Conservation (phyloP, 345 rosid species). For the Arabis hirsuta region DNA sequence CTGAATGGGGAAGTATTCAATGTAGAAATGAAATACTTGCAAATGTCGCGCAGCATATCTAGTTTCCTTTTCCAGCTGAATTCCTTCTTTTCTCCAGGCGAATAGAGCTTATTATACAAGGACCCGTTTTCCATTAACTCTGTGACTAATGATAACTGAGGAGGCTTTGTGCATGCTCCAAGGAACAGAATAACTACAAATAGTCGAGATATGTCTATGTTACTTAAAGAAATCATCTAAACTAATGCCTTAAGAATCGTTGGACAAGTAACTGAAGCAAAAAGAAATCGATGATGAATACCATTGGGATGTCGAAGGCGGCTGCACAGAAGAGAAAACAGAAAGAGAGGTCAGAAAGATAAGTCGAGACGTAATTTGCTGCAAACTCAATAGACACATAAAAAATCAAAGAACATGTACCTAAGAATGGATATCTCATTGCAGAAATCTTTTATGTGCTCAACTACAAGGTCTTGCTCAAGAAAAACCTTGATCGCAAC, state of each 20-base stretch:
- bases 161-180: constrained; percentile 93
- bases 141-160: constrained; percentile 76
- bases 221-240: background rate
- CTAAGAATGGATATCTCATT: constrained; percentile 87
- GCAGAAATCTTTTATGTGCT: constrained; percentile 82
- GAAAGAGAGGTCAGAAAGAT: constrained; percentile 44
- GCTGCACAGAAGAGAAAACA: constrained; percentile 53
- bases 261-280: background rate
- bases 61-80: constrained; percentile 69
- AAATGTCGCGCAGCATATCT: constrained; percentile 77
- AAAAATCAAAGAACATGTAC: constrained; percentile 40
- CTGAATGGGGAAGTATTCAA: background rate
- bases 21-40: constrained; percentile 60
- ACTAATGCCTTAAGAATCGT: background rate
- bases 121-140: constrained; percentile 90
- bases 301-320: constrained; percentile 93
- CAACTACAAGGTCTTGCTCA: constrained; percentile 72
- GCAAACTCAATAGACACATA: constrained; percentile 7
- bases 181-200: constrained; percentile 80
- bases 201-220: constrained; percentile 17
- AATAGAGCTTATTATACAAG: constrained; percentile 66
- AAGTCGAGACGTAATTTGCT: constrained; percentile 2
- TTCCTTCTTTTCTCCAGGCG: constrained; percentile 65
- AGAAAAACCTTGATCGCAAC: constrained; percentile 87
- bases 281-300: constrained; percentile 42